Evolutionary conservation across 2,329 filamentous ascomycete species (phyloP), one percentile per base, ranked within the genome.

Genomic region (Botrytis cinerea): DNA sequence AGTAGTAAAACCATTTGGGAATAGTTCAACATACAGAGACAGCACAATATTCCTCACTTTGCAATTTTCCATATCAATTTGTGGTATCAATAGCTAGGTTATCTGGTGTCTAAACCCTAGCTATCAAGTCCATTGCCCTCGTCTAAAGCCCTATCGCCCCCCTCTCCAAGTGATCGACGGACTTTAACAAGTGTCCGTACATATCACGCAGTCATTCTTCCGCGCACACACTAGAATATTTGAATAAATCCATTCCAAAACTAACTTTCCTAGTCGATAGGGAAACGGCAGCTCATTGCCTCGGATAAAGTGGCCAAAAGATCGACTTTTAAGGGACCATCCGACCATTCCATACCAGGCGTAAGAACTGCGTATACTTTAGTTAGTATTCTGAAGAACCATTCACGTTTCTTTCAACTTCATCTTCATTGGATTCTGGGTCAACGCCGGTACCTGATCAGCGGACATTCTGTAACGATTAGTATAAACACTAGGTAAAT

Each of bases 141-240:
- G n/a, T 40, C 16, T 45, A 66, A 66, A 66, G 62, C 43, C 62
- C 62, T 48, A 66, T 40, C n/a, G 48, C 6, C 20, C 4, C 38
- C 38, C 60, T 28, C 51, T 57, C 51, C n/a, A 57, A 63, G 16
- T 68, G 48, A 68, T 68, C 64, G 64, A 40, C 64, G 46, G 64
- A 57, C 64, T 43, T 67, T 32, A 22, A 40, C n/a, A 67, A 54
- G 64, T 54, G 46, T 67, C 64, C 64, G 63, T 38, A 63, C 60
- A 43, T 45, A 14, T 32, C 46, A 54, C 64, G 46, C 64, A 68
- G 32, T n/a, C 60, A 28, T 57, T 57, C 51, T 45, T n/a, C 16
- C 46, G 38, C 64, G 46, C 64, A 67, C 46, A 67, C 25, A 66
- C 43, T 51, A 54, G 28, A 38, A 67, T 51, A 54, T 67, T 48